Evolutionary conservation across 768 basidiomycete species (phyloP).

Genomic region (Termitomyces heimii): DNA sequence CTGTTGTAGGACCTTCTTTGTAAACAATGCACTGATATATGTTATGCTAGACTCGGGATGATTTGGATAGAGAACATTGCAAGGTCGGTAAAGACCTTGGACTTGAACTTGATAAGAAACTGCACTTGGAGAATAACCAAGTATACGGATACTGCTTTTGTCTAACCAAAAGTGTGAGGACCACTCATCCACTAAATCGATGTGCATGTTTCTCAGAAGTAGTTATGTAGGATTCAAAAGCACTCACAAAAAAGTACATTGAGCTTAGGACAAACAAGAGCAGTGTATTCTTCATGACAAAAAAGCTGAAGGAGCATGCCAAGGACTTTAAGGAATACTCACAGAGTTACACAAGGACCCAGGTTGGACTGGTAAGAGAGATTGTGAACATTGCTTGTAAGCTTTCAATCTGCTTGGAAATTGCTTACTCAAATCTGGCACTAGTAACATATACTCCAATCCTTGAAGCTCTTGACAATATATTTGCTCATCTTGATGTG

Average conservation of each 20-base stretch:
- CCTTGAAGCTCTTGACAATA: slow-evolving; percentile 74
- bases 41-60: slow-evolving; percentile 53
- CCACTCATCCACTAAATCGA: slow-evolving; percentile 1
- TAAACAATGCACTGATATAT: neutral
- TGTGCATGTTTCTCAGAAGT: neutral
- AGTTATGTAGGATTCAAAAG: slow-evolving; percentile 66
- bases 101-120: slow-evolving; percentile 88
- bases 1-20: slow-evolving; percentile 1
- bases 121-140: slow-evolving; percentile 89
- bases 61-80: slow-evolving; percentile 77
- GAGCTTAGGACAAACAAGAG: slow-evolving; percentile 83
- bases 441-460: slow-evolving; percentile 91
- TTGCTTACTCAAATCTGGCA: slow-evolving; percentile 18
- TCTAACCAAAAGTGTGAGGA: slow-evolving; percentile 80
- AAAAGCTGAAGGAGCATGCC: slow-evolving; percentile 61
- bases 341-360: slow-evolving; percentile 66
- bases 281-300: slow-evolving; percentile 87
- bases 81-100: slow-evolving; percentile 62
- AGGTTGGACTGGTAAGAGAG: slow-evolving; percentile 83
- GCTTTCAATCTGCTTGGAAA: slow-evolving; percentile 16
- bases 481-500: slow-evolving; percentile 89
- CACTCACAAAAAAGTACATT: slow-evolving; percentile 63
- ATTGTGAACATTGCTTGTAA: slow-evolving; percentile 88
- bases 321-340: slow-evolving; percentile 67
- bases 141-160: slow-evolving; percentile 92